These are phyloP conservation scores for Linnemannia elongata DNA, from an alignment of 192 early-diverging fungal species.

Conservation along the genomic window DNA sequence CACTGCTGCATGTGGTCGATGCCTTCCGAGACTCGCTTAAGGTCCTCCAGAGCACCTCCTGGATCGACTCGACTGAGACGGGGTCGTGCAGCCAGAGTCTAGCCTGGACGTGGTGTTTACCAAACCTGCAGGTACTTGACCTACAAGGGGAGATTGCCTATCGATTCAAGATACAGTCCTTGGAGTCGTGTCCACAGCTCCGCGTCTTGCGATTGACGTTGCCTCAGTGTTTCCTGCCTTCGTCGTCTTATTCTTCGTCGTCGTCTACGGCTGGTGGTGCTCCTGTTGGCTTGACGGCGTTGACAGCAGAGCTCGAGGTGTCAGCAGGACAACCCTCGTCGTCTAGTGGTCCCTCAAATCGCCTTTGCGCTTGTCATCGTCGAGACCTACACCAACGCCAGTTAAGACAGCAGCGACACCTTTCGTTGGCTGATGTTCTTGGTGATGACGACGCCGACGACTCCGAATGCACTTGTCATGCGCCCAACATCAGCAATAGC, in stretches of 20 bases:
- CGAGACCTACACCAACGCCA: background rate
- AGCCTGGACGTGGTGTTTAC: conserved; percentile 38
- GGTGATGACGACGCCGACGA: background rate
- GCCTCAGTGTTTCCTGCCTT: conserved; percentile 17
- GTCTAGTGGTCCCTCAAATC: background rate
- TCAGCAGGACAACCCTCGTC: background rate
- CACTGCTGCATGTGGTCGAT: conserved; percentile 33
- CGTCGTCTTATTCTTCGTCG: background rate
- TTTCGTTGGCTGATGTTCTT: background rate
- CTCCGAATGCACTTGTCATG: background rate
- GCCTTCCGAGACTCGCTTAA: conserved; percentile 44
- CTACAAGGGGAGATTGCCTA: conserved; percentile 44
- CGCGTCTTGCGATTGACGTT: conserved; percentile 29
- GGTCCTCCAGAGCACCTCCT: conserved; percentile 40
- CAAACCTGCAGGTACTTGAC: conserved; percentile 31
- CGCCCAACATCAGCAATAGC: background rate
- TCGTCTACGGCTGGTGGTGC: background rate
- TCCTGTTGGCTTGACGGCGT: background rate
- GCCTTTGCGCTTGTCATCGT: background rate
- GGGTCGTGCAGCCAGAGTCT: conserved; percentile 14
- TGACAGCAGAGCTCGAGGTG: background rate
- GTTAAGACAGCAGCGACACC: background rate
- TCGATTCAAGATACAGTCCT: conserved; percentile 29
- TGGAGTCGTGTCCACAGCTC: conserved; percentile 34
- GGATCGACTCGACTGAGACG: conserved; percentile 37